These are phyloP conservation scores for Penicillium concentricum DNA, from an alignment of 2,329 filamentous ascomycete species.

Conservation along the genomic window DNA sequence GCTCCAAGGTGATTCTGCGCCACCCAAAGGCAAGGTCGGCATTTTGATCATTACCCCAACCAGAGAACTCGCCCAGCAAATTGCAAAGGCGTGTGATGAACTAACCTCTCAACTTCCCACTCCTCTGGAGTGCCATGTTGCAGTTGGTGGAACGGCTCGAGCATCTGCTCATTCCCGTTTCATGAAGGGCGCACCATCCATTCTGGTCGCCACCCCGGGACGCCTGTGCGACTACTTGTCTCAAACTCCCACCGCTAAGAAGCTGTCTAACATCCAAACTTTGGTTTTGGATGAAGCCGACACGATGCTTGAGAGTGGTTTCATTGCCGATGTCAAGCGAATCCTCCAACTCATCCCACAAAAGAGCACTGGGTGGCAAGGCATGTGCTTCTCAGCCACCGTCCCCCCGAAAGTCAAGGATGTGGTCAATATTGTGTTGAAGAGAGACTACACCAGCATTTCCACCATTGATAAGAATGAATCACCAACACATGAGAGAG, in stretches of 20 bases:
- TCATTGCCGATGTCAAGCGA: constrained; percentile 52
- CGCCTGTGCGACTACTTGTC: constrained; percentile 50
- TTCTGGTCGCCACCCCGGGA: constrained; percentile 51
- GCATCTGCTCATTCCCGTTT: constrained; percentile 29
- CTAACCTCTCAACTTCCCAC: constrained; percentile 42
- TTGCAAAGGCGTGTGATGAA: constrained; percentile 47
- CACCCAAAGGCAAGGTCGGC: constrained; percentile 40
- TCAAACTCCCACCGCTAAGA: constrained; percentile 38
- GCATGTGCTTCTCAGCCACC: constrained; percentile 86
- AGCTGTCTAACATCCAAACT: constrained; percentile 49
- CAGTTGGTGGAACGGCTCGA: constrained; percentile 41
- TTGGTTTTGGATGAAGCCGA: constrained; percentile 49
- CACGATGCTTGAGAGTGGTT: constrained; percentile 39
- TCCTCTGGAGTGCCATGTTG: constrained; percentile 46
- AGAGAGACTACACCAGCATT: constrained; percentile 73
- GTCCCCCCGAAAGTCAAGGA: constrained; percentile 78
- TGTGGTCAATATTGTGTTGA: constrained; percentile 65
- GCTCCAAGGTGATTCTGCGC: constrained; percentile 30
- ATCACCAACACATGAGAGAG: constrained; percentile 65
- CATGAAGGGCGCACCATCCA: constrained; percentile 30
- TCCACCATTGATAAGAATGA: constrained; percentile 80
- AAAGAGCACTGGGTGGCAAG: constrained; percentile 47
- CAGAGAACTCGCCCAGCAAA: constrained; percentile 51
- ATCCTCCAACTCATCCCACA: constrained; percentile 53
- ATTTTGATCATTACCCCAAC: constrained; percentile 51